A percentile compares a stretch with the other conserved stretches of the same genome.
Conservation (phyloP, 306 rosid species). For the Ormosia semicastrata region DNA sequence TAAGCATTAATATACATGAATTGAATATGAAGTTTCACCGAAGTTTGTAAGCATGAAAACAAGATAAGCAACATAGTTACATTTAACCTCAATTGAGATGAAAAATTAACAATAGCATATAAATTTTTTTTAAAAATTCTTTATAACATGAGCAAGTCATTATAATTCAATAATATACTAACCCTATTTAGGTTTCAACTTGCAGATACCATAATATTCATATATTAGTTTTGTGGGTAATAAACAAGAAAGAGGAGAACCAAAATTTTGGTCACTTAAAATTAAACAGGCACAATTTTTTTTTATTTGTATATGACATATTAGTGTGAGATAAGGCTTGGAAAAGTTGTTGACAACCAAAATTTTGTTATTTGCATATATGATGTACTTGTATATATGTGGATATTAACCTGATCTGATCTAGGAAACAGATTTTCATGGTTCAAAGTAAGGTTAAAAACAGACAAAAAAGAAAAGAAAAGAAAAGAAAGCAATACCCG, state of each 20-base stretch:
- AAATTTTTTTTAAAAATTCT: background rate
- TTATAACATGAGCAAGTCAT: background rate
- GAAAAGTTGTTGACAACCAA: too few relatives aligned
- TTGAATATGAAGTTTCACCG: background rate
- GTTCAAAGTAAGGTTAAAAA: background rate
- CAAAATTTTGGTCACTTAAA: background rate
- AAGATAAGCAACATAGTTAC: background rate
- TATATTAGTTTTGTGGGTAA: background rate
- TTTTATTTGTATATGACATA: background rate
- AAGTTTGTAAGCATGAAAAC: background rate
- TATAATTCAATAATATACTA: background rate
- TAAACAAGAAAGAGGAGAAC: background rate
- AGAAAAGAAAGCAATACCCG: slow-evolving; percentile 40
- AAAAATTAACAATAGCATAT: background rate
- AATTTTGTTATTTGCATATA: background rate
- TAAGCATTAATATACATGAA: background rate
- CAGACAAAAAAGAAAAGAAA: background rate
- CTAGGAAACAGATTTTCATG: background rate
- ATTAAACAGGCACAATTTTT: background rate
- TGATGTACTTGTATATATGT: background rate
- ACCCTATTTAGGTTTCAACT: background rate
- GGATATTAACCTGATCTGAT: background rate
- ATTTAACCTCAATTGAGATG: background rate
- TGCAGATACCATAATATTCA: background rate
- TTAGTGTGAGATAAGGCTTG: background rate